phyloP scores from a whole-genome alignment of 768 basidiomycete genomes.

The Daedalea quercina region DNA sequence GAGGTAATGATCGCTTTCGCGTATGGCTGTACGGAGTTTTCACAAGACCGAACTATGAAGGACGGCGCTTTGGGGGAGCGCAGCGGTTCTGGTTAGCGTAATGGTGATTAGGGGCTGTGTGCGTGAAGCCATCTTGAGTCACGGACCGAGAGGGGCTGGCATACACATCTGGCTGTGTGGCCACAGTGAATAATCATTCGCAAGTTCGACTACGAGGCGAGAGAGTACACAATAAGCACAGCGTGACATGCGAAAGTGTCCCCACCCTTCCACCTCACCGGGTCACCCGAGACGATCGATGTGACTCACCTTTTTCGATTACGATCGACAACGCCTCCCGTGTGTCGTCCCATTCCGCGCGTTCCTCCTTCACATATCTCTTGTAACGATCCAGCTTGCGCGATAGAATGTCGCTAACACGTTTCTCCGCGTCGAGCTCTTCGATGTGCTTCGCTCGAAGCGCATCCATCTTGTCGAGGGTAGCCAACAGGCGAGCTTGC shows the following conservation, averaged over 20 bases:
- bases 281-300: too few species aligned
- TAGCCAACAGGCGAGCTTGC: conserved; percentile 40
- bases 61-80: too few species aligned
- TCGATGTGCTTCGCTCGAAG: conserved; percentile 30
- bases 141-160: conserved; percentile 37
- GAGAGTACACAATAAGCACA: neutral
- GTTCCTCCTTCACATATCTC: conserved; percentile 25
- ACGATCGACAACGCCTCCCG: conserved; percentile 45
- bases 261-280: neutral
- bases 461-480: conserved; percentile 44
- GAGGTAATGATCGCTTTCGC: conserved; percentile 34
- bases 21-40: conserved; percentile 30
- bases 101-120: neutral
- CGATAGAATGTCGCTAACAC: conserved; percentile 29
- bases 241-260: neutral
- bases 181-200: conserved; percentile 39
- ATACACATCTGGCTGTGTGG: conserved; percentile 38
- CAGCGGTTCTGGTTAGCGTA: conserved; percentile 1
- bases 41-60: too few species aligned
- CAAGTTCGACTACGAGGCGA: conserved; percentile 32
- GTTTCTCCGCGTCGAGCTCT: conserved; percentile 31
- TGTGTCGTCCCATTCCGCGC: conserved; percentile 47
- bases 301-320: conserved; percentile 55
- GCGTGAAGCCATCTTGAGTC: neutral
- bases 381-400: conserved; percentile 31